Percentiles rank a stretch among this genome's conserved stretches.
Evolutionary conservation across 176 grass and related monocot genomes (phyloP).

Genomic region (Lolium perenne): DNA sequence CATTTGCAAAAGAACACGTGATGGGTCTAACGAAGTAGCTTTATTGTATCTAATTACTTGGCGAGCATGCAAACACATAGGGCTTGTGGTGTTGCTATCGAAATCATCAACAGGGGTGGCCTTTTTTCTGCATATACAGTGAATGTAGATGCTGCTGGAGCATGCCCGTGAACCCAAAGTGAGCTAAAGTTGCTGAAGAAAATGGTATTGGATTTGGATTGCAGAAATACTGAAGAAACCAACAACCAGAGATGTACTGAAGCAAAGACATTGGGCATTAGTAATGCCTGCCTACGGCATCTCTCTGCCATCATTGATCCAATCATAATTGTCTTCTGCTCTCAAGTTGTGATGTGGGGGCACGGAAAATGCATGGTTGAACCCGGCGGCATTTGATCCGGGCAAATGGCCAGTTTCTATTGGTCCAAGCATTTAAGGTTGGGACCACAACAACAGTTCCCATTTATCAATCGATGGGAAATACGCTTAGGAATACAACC

Average conservation of each 20-base stretch:
- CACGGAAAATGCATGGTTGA: too few species aligned
- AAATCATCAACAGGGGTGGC: background rate
- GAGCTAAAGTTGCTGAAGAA: background rate
- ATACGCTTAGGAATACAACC: too few species aligned
- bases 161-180: background rate
- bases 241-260: too few species aligned
- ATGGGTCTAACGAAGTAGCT: background rate
- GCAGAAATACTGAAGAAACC: too few species aligned
- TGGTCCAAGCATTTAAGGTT: too few species aligned
- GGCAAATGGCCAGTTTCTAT: too few species aligned
- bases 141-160: background rate
- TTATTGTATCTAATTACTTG: constrained; percentile 15
- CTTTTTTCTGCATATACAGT: background rate
- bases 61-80: background rate
- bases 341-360: background rate
- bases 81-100: background rate
- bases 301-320: background rate
- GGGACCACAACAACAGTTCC: too few species aligned
- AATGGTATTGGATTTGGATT: too few species aligned
- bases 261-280: background rate
- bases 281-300: background rate
- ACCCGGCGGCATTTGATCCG: too few species aligned
- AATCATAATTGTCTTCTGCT: background rate
- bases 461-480: too few species aligned
- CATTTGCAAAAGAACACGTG: constrained; percentile 19